A percentile compares a stretch with the other conserved stretches of the same genome.
These are phyloP conservation scores for Blepharisma stoltei DNA, from an alignment of 73 alveolate genomes.

Conservation along the genomic window DNA sequence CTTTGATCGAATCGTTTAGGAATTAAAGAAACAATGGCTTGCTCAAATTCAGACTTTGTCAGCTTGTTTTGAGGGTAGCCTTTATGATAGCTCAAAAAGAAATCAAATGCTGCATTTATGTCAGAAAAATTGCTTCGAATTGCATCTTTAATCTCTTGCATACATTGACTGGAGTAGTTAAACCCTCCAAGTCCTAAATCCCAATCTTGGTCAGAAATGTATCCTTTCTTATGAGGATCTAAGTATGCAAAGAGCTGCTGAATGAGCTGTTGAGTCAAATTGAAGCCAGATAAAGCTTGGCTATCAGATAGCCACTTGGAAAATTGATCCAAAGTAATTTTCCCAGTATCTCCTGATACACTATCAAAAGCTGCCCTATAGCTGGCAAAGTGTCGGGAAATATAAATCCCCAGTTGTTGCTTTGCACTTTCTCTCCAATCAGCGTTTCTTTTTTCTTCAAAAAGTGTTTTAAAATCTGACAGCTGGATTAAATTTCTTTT, in stretches of 20 bases:
- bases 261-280: slow-evolving; percentile 64
- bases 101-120: slow-evolving; percentile 66
- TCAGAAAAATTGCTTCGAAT: slow-evolving; percentile 54
- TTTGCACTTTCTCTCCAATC: slow-evolving; percentile 28
- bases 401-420: not conserved
- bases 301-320: slow-evolving; percentile 51
- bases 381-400: not conserved
- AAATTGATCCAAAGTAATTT: slow-evolving; percentile 20
- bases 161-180: slow-evolving; percentile 54
- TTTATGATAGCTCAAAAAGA: slow-evolving; percentile 41
- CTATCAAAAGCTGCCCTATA: not conserved
- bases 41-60: slow-evolving; percentile 39
- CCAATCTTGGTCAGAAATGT: slow-evolving; percentile 76
- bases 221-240: slow-evolving; percentile 88
- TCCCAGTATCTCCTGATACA: not conserved
- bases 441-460: slow-evolving; percentile 57
- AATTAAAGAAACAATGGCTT: slow-evolving; percentile 56
- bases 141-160: slow-evolving; percentile 65
- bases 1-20: slow-evolving; percentile 56
- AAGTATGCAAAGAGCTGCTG: slow-evolving; percentile 68
- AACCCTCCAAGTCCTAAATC: slow-evolving; percentile 55
- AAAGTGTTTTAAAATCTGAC: slow-evolving; percentile 72
- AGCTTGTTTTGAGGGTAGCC: slow-evolving; percentile 35
- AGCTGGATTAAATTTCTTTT: slow-evolving; percentile 66
- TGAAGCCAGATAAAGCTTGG: slow-evolving; percentile 67